Evolutionary conservation across 1,284 basidiomycete species (phyloP).

Genomic region (Malassezia nana): DNA sequence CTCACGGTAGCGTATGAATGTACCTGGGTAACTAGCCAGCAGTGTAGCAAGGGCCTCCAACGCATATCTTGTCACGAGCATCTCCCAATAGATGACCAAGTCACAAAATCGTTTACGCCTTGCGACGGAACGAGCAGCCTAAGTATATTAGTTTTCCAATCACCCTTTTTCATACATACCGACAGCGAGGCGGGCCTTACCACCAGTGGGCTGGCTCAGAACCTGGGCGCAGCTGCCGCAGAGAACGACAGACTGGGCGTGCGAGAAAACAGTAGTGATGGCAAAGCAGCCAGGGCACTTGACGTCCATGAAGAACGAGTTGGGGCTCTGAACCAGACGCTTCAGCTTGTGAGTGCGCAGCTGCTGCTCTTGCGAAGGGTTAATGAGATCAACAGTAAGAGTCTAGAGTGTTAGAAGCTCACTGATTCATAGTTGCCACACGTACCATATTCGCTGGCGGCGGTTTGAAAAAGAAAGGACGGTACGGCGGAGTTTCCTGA

Average conservation of each 20-base stretch:
- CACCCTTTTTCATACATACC: slow-evolving; percentile 56
- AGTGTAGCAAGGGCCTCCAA: background rate
- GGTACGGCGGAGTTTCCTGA: background rate
- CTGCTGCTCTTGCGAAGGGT: slow-evolving; percentile 79
- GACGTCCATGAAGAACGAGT: slow-evolving; percentile 94
- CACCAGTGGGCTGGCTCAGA: slow-evolving; percentile 96
- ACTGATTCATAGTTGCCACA: background rate
- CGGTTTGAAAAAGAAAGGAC: background rate
- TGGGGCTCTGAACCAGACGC: slow-evolving; percentile 80
- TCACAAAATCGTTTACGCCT: slow-evolving; percentile 26
- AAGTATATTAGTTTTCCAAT: background rate
- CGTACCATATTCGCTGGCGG: slow-evolving; percentile 3
- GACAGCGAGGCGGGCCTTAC: slow-evolving; percentile 95
- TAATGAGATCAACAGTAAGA: slow-evolving; percentile 96
- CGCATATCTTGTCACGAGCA: background rate
- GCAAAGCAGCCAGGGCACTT: slow-evolving; percentile 96
- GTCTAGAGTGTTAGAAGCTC: slow-evolving; percentile 55
- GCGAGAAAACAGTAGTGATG: slow-evolving; percentile 89
- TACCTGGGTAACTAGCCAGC: slow-evolving; percentile 1
- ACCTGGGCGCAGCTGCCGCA: slow-evolving; percentile 89
- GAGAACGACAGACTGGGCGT: slow-evolving; percentile 82
- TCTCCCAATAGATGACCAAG: background rate
- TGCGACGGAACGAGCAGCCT: slow-evolving; percentile 44
- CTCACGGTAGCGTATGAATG: slow-evolving; percentile 3
- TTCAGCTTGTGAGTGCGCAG: slow-evolving; percentile 79